phyloP scores from a whole-genome alignment of 495 filamentous ascomycete genomes.

The Immersiella caudata region DNA sequence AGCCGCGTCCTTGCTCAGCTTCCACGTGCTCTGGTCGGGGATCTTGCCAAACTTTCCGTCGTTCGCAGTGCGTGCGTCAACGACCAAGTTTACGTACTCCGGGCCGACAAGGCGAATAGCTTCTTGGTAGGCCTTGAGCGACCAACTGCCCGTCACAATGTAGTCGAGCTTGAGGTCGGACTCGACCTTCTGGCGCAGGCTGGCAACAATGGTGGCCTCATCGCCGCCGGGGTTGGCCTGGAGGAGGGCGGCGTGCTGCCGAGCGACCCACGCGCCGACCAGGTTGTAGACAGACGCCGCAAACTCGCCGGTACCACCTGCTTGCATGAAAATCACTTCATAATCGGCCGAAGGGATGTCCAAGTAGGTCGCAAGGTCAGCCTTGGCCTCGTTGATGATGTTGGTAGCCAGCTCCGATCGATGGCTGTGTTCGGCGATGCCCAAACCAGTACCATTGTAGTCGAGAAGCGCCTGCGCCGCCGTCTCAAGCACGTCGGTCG shows the following conservation, averaged over 20 bases:
- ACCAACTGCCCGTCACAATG: conserved; percentile 91
- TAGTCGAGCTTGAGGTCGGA: conserved; percentile 80
- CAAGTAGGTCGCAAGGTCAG: conserved; percentile 66
- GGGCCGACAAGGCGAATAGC: conserved; percentile 73
- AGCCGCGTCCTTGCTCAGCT: conserved; percentile 70
- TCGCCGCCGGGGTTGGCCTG: conserved; percentile 42
- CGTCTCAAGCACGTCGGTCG: conserved; percentile 72
- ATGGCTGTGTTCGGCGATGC: conserved; percentile 85
- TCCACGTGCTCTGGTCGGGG: conserved; percentile 75
- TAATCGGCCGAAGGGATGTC: conserved; percentile 72
- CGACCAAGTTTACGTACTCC: conserved; percentile 76
- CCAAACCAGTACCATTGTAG: conserved; percentile 78
- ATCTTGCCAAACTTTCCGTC: conserved; percentile 89
- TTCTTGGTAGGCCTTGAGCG: conserved; percentile 87
- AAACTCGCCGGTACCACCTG: conserved; percentile 81
- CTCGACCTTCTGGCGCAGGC: conserved; percentile 62
- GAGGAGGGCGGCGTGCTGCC: conserved; percentile 50
- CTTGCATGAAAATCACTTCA: conserved; percentile 81
- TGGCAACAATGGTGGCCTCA: conserved; percentile 54
- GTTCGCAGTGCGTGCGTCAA: conserved; percentile 69
- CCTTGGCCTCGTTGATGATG: conserved; percentile 68
- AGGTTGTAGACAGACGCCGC: conserved; percentile 80
- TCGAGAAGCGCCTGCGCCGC: conserved; percentile 79
- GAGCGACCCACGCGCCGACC: conserved; percentile 77
- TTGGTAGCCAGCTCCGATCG: conserved; percentile 75